Base-by-base conservation (phyloP, 176 grass and related monocot species). In the Aegilops bicornis region DNA sequence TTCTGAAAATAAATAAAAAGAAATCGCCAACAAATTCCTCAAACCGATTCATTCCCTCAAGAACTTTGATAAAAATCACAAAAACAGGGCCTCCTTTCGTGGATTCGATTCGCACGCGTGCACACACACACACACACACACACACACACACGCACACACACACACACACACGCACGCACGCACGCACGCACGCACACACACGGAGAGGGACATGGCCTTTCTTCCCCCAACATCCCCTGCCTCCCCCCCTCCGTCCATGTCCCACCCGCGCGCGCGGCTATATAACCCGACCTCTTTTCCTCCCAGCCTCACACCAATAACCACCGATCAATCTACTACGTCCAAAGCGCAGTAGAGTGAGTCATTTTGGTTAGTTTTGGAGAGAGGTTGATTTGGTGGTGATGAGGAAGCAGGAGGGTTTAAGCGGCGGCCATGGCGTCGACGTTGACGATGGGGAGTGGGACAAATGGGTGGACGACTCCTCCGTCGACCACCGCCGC, bases 401-500 rank as follows among this genome's bases (percentile, higher is more conserved):
- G 24, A 88, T 88, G 86, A 69, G 37, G 4, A 65, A 24, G 75
- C 72, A 74, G 40, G 74, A 85, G 64, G 69, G 79, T 64, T 80
- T 73, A 59, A 24, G 39, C 39, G 39, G 52, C 20, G 17, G 36
- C n/a, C 8, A 63, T 62, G 13, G 71, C 11, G 25, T 69, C 48
- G 69, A 10, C 39, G 71, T 0, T 2, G 23, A 10, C 0, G 72
- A 74, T 14, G 17, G 10, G 35, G 74, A 60, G 16, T 72, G 39
- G 31, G 88, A 83, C 43, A 85, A 72, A 23, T 89, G 91, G 86
- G 93, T 95, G 79, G 5, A 79, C 5, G 96, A 98, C 79, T 82
- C 88, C 47, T 98, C 96, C 1, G 82, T 96, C n/a, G 91, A 96
- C 84, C 77, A 91, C 96, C 82, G 62, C 22, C 88, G 93, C 15